Base-by-base conservation (phyloP, 805 yeast genomes). In the Candida golubevii region DNA sequence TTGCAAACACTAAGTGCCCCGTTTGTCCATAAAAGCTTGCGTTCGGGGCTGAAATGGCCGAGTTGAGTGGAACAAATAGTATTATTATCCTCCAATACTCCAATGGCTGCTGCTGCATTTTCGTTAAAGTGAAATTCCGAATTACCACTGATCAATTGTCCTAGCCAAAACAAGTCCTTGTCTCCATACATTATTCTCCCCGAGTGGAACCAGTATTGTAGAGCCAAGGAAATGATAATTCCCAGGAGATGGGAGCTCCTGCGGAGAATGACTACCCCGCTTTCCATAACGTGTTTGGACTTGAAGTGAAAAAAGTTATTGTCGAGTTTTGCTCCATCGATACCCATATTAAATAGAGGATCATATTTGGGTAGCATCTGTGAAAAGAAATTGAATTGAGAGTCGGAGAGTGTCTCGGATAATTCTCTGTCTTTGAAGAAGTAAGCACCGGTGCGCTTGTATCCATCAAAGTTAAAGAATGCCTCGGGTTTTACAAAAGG, bases 181-280 rank as follows among this genome's bases (percentile, higher is more conserved):
- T 56, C 58, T 14, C 65, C 59, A 38, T 57, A 47, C 48, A 62
- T 45, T 26, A 58, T 50, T 23, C 45, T 37, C 5, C 53, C 48
- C 10, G 74, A 66, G 26, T 28, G 35, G 36, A 33, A 39, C 49
- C 47, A 50, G 28, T 48, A 46, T 31, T 45, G 57, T 31, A 53
- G 45, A 10, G 49, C 44, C 13, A 45, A 31, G 8, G 53, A 44
- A 3, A 49, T 37, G 15, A 53, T 33, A 15, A 53, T 49, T 1
- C 57, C 57, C 41, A 39, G 45, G 23, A 50, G 43, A 48, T 64
- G 67, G 2, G 49, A 44, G 6, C 43, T 41, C n/a, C 62, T 54
- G 34, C 61, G 48, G 31, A 65, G 46, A 2, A 60, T 56, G 29
- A 65, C 69, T 38, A 69, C 58, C 10, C 74, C 74, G 27, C 69